Percentiles rank a stretch among this genome's conserved stretches.
Evolutionary conservation across 2,329 filamentous ascomycete genomes (phyloP).

Genomic region (Drechslerella coelobrocha): DNA sequence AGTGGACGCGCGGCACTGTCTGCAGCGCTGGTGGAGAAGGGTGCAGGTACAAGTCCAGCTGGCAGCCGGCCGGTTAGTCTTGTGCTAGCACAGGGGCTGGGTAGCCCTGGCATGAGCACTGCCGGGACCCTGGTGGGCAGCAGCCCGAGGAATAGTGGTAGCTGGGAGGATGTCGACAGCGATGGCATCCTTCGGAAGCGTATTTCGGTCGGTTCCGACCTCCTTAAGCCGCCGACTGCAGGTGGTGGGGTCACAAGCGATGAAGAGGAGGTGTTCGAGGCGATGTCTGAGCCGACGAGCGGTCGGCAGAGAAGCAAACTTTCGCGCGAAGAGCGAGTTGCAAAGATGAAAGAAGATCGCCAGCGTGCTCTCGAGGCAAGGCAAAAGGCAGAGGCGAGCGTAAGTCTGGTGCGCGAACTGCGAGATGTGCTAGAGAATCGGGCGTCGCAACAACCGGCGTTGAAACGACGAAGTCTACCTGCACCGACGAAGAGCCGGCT

Average conservation of each 20-base stretch:
- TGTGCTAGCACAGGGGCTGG: conserved; percentile 55
- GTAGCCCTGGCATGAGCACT: conserved; percentile 69
- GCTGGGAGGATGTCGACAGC: conserved; percentile 45
- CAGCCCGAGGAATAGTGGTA: conserved; percentile 54
- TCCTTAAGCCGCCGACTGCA: conserved; percentile 67
- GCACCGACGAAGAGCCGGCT: conserved; percentile 34
- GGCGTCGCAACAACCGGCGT: conserved; percentile 54
- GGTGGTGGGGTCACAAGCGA: conserved; percentile 64
- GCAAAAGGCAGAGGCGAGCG: conserved; percentile 79
- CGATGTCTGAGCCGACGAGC: conserved; percentile 71
- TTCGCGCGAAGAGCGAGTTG: conserved; percentile 84
- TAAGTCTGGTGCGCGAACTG: conserved; percentile 88
- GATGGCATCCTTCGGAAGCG: conserved; percentile 42
- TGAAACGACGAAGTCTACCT: conserved; percentile 51
- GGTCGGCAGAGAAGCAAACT: conserved; percentile 72
- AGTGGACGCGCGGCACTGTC: conserved; percentile 82
- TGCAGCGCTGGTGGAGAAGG: conserved; percentile 72
- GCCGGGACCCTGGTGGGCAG: conserved; percentile 70
- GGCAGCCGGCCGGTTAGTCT: conserved; percentile 64
- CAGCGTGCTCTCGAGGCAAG: conserved; percentile 73
- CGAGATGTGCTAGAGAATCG: conserved; percentile 81
- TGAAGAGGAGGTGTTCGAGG: conserved; percentile 85
- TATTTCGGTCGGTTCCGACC: conserved; percentile 56
- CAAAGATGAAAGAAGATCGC: conserved; percentile 86
- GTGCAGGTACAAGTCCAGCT: conserved; percentile 73